Evolutionary conservation across 169 alveolate species (phyloP).

Genomic region (Plasmodium gaboni): DNA sequence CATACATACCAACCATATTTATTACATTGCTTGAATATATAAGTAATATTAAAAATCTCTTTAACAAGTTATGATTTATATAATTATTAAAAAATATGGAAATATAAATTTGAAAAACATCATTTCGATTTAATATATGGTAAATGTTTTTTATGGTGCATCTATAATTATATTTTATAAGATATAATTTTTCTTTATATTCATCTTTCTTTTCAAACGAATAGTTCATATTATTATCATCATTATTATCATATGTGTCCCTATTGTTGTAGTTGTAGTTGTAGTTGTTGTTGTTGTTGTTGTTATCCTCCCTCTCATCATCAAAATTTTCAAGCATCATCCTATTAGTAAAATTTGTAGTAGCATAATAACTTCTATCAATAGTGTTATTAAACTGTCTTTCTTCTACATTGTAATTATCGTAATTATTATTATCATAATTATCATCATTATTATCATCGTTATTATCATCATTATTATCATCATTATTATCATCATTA

Average conservation of each 20-base stretch:
- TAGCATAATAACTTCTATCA: conserved; percentile 41
- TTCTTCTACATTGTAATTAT: background rate
- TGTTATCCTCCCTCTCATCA: conserved; percentile 13
- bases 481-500: background rate
- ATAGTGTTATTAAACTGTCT: background rate
- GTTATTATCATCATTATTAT: background rate
- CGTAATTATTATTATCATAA: conserved; percentile 4
- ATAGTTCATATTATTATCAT: background rate
- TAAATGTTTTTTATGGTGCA: conserved; percentile 21
- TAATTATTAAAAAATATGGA: conserved; percentile 52
- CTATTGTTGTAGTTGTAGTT: background rate
- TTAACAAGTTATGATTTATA: conserved; percentile 30
- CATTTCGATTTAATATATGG: conserved; percentile 24
- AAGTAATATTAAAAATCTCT: conserved; percentile 62
- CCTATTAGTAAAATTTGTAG: conserved; percentile 35
- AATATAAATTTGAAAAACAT: conserved; percentile 48
- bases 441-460: conserved; percentile 6
- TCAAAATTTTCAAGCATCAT: conserved; percentile 31
- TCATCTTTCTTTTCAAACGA: background rate
- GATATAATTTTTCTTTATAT: background rate
- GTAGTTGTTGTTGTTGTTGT: background rate
- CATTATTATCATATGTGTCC: background rate
- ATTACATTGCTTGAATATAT: conserved; percentile 29
- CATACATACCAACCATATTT: conserved; percentile 11
- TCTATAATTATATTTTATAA: conserved; percentile 25